Conservation (phyloP, 768 basidiomycete species). For the Mycena amicta region DNA sequence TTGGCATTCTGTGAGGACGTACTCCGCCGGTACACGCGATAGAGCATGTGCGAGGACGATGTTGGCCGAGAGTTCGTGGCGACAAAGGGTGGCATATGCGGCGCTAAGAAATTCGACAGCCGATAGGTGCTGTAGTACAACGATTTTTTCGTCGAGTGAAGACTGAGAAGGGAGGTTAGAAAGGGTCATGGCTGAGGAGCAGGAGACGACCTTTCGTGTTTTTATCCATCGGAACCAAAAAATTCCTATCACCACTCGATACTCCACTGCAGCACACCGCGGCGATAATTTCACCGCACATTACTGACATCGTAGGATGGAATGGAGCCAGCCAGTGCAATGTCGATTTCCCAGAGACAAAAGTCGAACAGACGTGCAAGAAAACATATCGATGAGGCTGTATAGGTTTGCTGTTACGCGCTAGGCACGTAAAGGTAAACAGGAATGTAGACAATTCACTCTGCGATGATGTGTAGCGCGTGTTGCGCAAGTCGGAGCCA, state of each 20-base stretch:
- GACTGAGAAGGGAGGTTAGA: slow-evolving; percentile 6
- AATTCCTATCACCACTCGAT: not conserved
- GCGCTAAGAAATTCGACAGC: slow-evolving; percentile 43
- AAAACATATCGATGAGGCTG: too few relatives aligned
- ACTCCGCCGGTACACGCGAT: slow-evolving; percentile 41
- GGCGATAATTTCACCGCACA: too few relatives aligned
- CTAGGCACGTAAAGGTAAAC: not conserved
- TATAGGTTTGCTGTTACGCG: too few relatives aligned
- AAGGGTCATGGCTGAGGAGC: slow-evolving; percentile 29
- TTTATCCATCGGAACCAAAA: not conserved
- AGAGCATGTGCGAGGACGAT: slow-evolving; percentile 56
- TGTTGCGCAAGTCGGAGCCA: not conserved
- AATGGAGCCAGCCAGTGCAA: too few relatives aligned
- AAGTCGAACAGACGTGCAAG: too few relatives aligned
- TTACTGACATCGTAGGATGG: too few relatives aligned
- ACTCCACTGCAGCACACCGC: too few relatives aligned
- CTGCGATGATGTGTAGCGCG: not conserved
- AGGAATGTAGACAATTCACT: not conserved
- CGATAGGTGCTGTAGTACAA: slow-evolving; percentile 42
- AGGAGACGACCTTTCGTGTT: slow-evolving; percentile 17
- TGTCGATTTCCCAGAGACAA: too few relatives aligned
- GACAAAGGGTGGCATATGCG: slow-evolving; percentile 43
- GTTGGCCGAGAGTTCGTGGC: slow-evolving; percentile 52
- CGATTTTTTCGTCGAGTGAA: not conserved
- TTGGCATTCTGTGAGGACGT: slow-evolving; percentile 37